These are phyloP conservation scores for Lanmaoa pseudosensibilis DNA, from an alignment of 768 basidiomycete genomes.

Conservation along the genomic window DNA sequence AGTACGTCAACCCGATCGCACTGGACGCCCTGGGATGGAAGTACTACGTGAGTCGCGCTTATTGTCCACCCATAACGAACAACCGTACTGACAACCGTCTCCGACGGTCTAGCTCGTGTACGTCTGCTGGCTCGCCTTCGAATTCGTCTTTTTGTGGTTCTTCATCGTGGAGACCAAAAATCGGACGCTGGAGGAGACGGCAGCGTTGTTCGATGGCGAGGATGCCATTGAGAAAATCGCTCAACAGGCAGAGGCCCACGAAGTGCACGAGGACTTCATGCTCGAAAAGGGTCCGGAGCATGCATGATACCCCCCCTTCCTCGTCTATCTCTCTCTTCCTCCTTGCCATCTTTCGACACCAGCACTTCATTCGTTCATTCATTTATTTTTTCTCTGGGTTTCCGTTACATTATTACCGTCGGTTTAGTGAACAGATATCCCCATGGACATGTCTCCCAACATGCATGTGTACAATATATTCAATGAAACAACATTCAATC, in stretches of 20 bases:
- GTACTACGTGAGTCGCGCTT: slow-evolving; percentile 55
- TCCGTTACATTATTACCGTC: not conserved
- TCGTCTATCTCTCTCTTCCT: not conserved
- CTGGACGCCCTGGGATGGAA: slow-evolving; percentile 66
- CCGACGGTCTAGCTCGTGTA: slow-evolving; percentile 53
- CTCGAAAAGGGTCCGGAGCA: slow-evolving; percentile 20
- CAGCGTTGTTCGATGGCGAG: slow-evolving; percentile 74
- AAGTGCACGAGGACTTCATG: slow-evolving; percentile 12
- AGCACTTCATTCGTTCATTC: not conserved
- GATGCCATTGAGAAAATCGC: slow-evolving; percentile 44
- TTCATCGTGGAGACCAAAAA: slow-evolving; percentile 72
- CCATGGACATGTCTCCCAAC: not conserved
- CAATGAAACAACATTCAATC: not conserved
- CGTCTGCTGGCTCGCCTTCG: slow-evolving; percentile 66
- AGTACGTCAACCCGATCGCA: slow-evolving; percentile 84
- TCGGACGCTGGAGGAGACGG: slow-evolving; percentile 79
- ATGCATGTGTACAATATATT: slow-evolving; percentile 1
- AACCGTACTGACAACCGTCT: not conserved
- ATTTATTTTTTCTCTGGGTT: not conserved
- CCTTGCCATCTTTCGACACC: not conserved
- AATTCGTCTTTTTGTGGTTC: slow-evolving; percentile 64
- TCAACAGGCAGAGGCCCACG: slow-evolving; percentile 23
- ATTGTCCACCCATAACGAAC: not conserved
- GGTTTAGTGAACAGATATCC: not conserved
- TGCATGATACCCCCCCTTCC: slow-evolving; percentile 3